Evolutionary conservation across 768 basidiomycete species (phyloP).

Genomic region (Collybiopsis luxurians): DNA sequence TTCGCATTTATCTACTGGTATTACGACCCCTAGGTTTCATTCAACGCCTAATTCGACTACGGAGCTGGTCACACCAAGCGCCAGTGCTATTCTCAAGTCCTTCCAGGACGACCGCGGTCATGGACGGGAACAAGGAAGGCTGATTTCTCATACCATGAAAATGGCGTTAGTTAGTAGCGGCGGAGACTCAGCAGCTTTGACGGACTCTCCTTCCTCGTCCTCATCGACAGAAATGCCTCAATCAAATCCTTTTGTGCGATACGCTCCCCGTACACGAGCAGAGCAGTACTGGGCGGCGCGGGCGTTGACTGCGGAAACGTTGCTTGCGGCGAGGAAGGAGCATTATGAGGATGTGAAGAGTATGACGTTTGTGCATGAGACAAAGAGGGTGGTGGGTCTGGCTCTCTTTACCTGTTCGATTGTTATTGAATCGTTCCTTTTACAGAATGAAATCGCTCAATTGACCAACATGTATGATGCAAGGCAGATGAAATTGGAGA

Average conservation of each 20-base stretch:
- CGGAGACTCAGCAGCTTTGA: background rate
- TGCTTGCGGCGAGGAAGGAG: constrained; percentile 44
- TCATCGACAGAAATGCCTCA: background rate
- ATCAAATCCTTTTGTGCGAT: background rate
- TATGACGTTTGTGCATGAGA: constrained; percentile 38
- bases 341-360: constrained; percentile 50
- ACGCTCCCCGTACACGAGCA: constrained; percentile 9
- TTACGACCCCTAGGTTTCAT: background rate
- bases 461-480: constrained; percentile 41
- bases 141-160: background rate
- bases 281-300: constrained; percentile 72
- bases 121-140: background rate
- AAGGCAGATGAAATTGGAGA: constrained; percentile 49
- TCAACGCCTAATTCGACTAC: background rate
- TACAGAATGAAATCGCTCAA: constrained; percentile 41
- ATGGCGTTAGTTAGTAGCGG: background rate
- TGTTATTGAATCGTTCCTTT: background rate
- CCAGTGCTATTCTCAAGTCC: background rate
- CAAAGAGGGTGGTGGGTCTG: constrained; percentile 45
- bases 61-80: background rate
- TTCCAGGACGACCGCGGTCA: background rate
- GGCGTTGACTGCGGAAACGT: constrained; percentile 61
- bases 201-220: background rate
- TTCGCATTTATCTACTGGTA: background rate
- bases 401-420: background rate